These are phyloP conservation scores for Diutina mesorugosa DNA, from an alignment of 1,139 yeast genomes.

Conservation along the genomic window DNA sequence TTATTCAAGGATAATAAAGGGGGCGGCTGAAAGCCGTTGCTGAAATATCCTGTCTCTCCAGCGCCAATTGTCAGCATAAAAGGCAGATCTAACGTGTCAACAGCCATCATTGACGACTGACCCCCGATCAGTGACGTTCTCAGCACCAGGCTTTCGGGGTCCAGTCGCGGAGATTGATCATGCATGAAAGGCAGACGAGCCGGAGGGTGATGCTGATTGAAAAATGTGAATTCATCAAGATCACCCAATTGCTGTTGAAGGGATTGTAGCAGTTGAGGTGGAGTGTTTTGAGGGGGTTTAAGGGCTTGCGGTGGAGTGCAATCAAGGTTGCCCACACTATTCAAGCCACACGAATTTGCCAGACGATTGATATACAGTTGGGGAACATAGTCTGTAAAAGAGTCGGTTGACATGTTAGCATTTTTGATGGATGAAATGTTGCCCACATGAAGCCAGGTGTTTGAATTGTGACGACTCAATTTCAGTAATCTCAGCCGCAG, in stretches of 20 bases:
- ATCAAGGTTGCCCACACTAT: conserved; percentile 15
- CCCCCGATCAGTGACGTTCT: not conserved
- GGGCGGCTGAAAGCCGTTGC: not conserved
- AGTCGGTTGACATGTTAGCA: conserved; percentile 25
- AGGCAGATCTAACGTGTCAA: not conserved
- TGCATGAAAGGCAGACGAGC: not conserved
- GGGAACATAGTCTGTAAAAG: conserved; percentile 12
- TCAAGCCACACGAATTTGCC: conserved; percentile 13
- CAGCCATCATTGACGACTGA: not conserved
- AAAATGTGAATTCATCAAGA: conserved; percentile 13
- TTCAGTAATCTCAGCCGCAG: conserved; percentile 17
- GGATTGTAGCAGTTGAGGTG: conserved; percentile 8
- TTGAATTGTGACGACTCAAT: conserved; percentile 30
- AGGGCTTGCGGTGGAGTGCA: conserved; percentile 31
- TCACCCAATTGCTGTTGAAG: conserved; percentile 8
- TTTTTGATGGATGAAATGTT: conserved; percentile 20
- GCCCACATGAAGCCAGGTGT: conserved; percentile 34
- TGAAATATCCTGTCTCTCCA: not conserved
- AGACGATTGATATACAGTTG: conserved; percentile 25
- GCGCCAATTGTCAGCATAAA: not conserved
- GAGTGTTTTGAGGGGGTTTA: conserved; percentile 15
- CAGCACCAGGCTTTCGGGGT: not conserved
- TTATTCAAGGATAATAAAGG: not conserved
- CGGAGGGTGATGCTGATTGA: not conserved
- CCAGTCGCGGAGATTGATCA: not conserved